A percentile compares a stretch with the other conserved stretches of the same genome.
Conservation (phyloP, 2,329 filamentous ascomycete genomes). For the Alternaria sp. region DNA sequence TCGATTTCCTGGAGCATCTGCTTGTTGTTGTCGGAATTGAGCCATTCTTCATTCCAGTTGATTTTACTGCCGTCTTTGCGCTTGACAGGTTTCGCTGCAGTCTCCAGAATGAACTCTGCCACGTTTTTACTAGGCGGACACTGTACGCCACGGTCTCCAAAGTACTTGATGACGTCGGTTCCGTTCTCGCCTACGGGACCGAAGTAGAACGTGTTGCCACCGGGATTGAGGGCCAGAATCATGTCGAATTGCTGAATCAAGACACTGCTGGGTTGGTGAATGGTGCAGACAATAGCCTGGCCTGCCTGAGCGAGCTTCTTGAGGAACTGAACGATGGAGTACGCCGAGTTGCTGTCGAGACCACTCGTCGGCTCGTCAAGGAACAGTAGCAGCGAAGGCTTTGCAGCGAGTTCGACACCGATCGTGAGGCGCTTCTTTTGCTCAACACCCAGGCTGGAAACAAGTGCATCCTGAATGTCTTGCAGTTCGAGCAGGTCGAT, state of each 20-base stretch:
- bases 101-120: slow-evolving; percentile 71
- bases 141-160: slow-evolving; percentile 67
- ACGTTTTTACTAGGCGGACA: slow-evolving; percentile 72
- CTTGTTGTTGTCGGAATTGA: slow-evolving; percentile 66
- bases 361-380: slow-evolving; percentile 75
- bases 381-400: slow-evolving; percentile 71
- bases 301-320: slow-evolving; percentile 71
- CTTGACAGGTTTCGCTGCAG: slow-evolving; percentile 64
- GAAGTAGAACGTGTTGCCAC: slow-evolving; percentile 76
- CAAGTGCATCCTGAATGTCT: slow-evolving; percentile 71
- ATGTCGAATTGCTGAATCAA: slow-evolving; percentile 77
- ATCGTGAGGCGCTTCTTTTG: slow-evolving; percentile 76
- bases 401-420: slow-evolving; percentile 68
- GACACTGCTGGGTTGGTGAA: slow-evolving; percentile 73
- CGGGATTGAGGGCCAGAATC: slow-evolving; percentile 71
- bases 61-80: slow-evolving; percentile 62
- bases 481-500: slow-evolving; percentile 69
- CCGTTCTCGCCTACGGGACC: slow-evolving; percentile 74
- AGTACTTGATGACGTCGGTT: slow-evolving; percentile 69
- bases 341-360: slow-evolving; percentile 72
- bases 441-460: slow-evolving; percentile 70
- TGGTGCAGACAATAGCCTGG: slow-evolving; percentile 76
- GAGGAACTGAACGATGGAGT: slow-evolving; percentile 70
- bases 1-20: slow-evolving; percentile 69
- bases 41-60: slow-evolving; percentile 80